Evolutionary conservation across 208 protist species (phyloP).

Genomic region (Naegleria lovaniensis): DNA sequence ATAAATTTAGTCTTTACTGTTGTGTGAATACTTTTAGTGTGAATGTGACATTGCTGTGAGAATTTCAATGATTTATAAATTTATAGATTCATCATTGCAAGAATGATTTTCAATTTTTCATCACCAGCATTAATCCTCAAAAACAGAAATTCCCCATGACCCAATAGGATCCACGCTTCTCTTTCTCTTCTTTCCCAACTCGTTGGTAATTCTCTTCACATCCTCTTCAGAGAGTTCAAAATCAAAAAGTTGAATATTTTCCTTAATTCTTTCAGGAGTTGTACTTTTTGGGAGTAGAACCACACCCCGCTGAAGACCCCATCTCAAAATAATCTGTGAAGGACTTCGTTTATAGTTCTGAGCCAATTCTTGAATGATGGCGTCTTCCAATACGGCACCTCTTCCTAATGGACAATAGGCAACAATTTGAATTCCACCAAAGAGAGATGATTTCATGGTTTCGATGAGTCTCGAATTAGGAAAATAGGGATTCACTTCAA

Average conservation of each 20-base stretch:
- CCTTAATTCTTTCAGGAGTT: constrained; percentile 60
- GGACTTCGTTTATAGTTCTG: constrained; percentile 48
- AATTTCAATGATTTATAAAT: too few species aligned
- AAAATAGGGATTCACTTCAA: constrained; percentile 71
- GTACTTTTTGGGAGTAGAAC: constrained; percentile 73
- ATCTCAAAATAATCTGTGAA: constrained; percentile 67
- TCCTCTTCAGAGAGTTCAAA: constrained; percentile 68
- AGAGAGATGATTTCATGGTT: constrained; percentile 50
- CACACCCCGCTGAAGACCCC: constrained; percentile 58
- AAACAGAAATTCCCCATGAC: neutral
- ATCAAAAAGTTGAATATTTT: constrained; percentile 75
- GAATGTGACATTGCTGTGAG: too few species aligned
- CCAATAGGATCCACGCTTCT: neutral
- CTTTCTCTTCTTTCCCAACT: neutral
- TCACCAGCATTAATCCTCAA: too few species aligned
- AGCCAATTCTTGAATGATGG: constrained; percentile 49
- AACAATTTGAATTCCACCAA: constrained; percentile 59
- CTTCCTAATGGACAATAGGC: constrained; percentile 66
- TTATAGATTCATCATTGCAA: too few species aligned
- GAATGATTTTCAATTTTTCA: too few species aligned
- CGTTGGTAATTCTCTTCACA: constrained; percentile 49
- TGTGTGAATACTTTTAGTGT: too few species aligned
- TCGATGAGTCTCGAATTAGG: constrained; percentile 50
- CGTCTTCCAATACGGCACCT: constrained; percentile 37
- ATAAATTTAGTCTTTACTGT: too few species aligned